Evolutionary conservation across 306 rosid species (phyloP), one percentile per base, ranked within the genome.

Genomic region (Myrica gale): DNA sequence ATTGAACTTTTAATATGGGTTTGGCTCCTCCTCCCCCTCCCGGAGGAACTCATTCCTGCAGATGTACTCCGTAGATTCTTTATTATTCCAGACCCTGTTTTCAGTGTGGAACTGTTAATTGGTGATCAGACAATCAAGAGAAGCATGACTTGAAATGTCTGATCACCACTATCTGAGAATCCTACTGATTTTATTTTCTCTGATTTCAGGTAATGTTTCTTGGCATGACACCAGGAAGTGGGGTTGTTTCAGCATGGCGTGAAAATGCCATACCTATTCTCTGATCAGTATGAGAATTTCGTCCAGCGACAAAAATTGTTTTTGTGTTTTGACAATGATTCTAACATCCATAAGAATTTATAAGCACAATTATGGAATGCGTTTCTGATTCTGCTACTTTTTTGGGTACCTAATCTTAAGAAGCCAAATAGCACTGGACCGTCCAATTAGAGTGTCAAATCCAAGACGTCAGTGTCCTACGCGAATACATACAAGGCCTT

Each of bases 1-100:
- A 66, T 74, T 39, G 58, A 42, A 7, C 32, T 48, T 62, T 10
- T 72, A 12, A 3, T 78, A 55, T 43, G 71, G 70, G 52, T 19
- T 69, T 45, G 6, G 39, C 70, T 43, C 32, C 52, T 2, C 2
- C 37, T 62, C 50, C 32, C 16, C 44, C 42, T 42, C 21, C 17
- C 32, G 2, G 37, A 32, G 37, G 37, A 32, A 32, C 37, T 32
- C 37, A 32, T 32, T 32, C 37, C 37, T 32, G 37, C 37, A 32
- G 37, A 32, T 32, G 37, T 32, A 32, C 37, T 32, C 37, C 37
- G 0, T 32, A 32, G 37, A 32, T 32, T 32, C 3, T 32, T 32
- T 32, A 32, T 32, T 32, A 32, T 32, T 32, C 37, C 37, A 32
- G 37, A 32, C 3, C 37, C 37, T 32, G 37, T 32, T 32, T 32